These are phyloP conservation scores for Crithidia brevicula DNA, from an alignment of 208 protist genomes.

Conservation along the genomic window DNA sequence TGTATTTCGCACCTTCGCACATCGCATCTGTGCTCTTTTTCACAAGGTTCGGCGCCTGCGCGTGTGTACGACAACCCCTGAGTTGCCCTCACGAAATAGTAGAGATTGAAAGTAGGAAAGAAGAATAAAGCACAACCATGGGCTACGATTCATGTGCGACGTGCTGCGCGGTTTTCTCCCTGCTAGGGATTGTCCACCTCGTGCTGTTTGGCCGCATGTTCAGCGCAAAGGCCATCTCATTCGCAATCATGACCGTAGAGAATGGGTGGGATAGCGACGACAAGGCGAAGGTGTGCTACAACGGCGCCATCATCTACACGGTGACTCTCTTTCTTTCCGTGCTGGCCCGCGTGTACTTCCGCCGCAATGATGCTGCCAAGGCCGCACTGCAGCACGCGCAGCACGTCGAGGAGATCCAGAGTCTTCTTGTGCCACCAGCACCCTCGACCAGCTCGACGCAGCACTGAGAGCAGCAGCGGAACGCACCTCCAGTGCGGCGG, in stretches of 20 bases:
- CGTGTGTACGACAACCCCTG: no score
- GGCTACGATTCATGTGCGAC: constrained; percentile 67
- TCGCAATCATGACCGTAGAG: constrained; percentile 71
- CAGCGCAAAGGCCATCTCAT: constrained; percentile 66
- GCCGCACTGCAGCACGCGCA: constrained; percentile 38
- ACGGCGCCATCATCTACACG: constrained; percentile 84
- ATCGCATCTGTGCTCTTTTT: no score
- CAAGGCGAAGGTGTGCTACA: constrained; percentile 89
- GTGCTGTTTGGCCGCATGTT: constrained; percentile 88
- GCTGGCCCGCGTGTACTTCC: constrained; percentile 70
- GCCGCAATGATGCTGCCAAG: constrained; percentile 65
- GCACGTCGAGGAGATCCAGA: constrained; percentile 53
- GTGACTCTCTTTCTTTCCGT: constrained; percentile 80
- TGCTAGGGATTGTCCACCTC: constrained; percentile 86
- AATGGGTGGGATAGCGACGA: constrained; percentile 69
- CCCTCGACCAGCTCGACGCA: constrained; percentile 12
- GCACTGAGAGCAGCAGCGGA: not conserved
- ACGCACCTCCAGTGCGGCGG: not conserved
- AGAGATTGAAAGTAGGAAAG: not conserved
- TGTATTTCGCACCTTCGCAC: no score
- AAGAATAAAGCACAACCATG: constrained; percentile 35
- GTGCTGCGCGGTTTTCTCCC: constrained; percentile 84
- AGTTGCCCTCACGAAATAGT: not conserved
- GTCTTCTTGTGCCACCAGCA: constrained; percentile 29
- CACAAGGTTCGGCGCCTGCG: no score